Conservation (phyloP, 208 protist species). For the Leishmania tropica region DNA sequence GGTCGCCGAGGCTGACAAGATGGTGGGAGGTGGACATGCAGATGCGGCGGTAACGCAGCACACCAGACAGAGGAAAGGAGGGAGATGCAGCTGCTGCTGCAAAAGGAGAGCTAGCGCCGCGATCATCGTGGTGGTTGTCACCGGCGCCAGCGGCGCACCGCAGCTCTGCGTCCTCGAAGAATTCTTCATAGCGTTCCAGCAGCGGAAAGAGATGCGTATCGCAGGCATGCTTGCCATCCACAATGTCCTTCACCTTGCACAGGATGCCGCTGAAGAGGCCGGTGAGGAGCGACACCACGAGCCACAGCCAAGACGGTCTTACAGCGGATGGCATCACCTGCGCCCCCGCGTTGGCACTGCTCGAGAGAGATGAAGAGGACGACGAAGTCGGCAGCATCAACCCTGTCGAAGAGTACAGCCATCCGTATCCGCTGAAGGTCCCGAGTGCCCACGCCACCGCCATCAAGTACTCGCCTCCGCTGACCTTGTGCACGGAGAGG, state of each 20-base stretch:
- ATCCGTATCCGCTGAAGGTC: constrained; percentile 59
- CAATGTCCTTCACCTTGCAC: constrained; percentile 83
- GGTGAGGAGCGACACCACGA: constrained; percentile 69
- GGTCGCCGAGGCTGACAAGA: constrained; percentile 56
- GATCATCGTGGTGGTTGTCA: not conserved
- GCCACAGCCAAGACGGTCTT: constrained; percentile 58
- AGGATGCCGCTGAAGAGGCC: constrained; percentile 77
- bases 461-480: constrained; percentile 71
- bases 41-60: constrained; percentile 13
- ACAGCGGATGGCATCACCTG: not conserved
- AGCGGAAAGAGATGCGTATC: constrained; percentile 36
- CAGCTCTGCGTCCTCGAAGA: constrained; percentile 1
- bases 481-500: constrained; percentile 44
- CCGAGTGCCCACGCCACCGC: constrained; percentile 72
- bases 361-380: not conserved
- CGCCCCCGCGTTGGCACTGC: not conserved
- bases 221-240: constrained; percentile 60
- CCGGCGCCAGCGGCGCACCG: not conserved
- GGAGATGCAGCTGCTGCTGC: not conserved
- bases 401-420: constrained; percentile 42
- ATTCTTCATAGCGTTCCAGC: constrained; percentile 27
- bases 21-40: constrained; percentile 26
- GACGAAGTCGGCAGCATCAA: constrained; percentile 15
- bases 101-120: not conserved
- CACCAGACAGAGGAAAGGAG: not conserved